Evolutionary conservation across 306 rosid genomes (phyloP), one percentile per base, ranked within the genome.

Genomic region (Quercus berberidifolia): DNA sequence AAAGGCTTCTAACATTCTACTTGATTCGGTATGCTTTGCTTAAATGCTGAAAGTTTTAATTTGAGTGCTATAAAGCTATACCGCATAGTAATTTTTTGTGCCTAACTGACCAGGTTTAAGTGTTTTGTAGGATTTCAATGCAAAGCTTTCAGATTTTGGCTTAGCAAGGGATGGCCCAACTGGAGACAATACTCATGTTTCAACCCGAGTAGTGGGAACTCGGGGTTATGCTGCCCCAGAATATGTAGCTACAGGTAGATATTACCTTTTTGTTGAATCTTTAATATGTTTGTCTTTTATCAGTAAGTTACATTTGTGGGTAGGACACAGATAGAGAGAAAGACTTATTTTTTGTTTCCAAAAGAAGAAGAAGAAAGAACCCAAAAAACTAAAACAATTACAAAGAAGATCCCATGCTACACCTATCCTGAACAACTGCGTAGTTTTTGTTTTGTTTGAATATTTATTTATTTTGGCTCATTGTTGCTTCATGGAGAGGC

Each of bases 151-250:
- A 1, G 99, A 92, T 89, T 95, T 95, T 46, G 97, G 99, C 52
- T 87, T 95, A 81, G 99, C 99, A 78, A 95, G 97, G 78, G 99
- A 95, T 78, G 97, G 97, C n/a, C 97, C 97, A 10, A 95, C 97
- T 1, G 97, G 99, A 68, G 99, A 95, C 59, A 92, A 92, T 70
- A 92, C 99, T 83, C 99, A 95, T 55, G 99, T 95, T 58, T 95
- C 99, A 10, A 95, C 99, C 75, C 76, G 97, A 87, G 80, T 95
- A 35, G 85, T 95, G 55, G 97, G 97, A 84, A 92, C 99, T 38
- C 90, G 85, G 76, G 99, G 99, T 74, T 95, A 95, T 63, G 99
- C 99, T 54, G 99, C 99, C 19, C 99, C 99, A 12, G 99, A 95
- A 80, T 95, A 95, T 77, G 91, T 92, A 65, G 97, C 97, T 35